A percentile compares a stretch with the other conserved stretches of the same genome.
Evolutionary conservation across 2,329 filamentous ascomycete species (phyloP).

Genomic region (Xylaria sp.): DNA sequence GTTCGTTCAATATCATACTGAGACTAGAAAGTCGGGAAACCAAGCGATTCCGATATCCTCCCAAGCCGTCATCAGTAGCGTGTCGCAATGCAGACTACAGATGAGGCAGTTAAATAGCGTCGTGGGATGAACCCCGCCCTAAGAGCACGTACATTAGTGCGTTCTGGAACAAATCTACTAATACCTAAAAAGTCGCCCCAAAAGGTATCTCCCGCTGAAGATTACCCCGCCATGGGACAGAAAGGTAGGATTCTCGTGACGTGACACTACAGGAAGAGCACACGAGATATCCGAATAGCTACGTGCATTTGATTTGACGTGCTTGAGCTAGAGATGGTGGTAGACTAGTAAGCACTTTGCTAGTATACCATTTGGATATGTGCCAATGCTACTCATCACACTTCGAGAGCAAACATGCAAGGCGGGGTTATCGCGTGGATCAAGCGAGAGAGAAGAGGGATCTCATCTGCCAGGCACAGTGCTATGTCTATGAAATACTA

Average conservation of each 20-base stretch:
- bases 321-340: neutral
- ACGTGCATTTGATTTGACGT: neutral
- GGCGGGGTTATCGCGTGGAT: too few relatives aligned
- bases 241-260: neutral
- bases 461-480: neutral
- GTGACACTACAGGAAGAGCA: neutral
- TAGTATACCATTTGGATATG: too few relatives aligned
- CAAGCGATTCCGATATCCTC: neutral
- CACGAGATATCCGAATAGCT: neutral
- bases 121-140: conserved; percentile 16
- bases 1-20: neutral
- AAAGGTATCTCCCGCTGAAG: neutral
- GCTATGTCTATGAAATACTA: neutral
- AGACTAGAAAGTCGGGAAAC: neutral
- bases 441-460: too few relatives aligned
- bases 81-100: conserved; percentile 30
- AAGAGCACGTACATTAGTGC: conserved; percentile 12
- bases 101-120: conserved; percentile 31
- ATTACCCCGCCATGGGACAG: conserved; percentile 6
- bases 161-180: conserved; percentile 24
- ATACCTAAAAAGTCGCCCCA: too few relatives aligned
- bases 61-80: neutral
- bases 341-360: neutral
- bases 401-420: too few relatives aligned
- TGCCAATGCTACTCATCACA: too few relatives aligned